Evolutionary conservation across 2,329 filamentous ascomycete species (phyloP), one percentile per base, ranked within the genome.

Genomic region (Trichoderma cornu-damae): DNA sequence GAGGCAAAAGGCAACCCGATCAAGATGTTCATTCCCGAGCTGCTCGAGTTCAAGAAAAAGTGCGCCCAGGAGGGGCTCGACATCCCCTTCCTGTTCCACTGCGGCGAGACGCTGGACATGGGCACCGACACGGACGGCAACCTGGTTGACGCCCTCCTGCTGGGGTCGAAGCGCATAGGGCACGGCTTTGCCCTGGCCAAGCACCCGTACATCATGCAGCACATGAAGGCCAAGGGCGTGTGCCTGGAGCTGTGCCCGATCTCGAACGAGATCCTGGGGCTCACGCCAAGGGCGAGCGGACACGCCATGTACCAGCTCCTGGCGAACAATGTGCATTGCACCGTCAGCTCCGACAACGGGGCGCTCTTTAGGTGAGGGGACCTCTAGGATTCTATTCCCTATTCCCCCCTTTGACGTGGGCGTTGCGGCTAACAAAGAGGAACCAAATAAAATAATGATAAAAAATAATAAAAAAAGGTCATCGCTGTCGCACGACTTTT

Each of bases 171-270:
- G 70, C 83, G 88, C 12, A 87, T 91, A 50, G 88, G 87, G 0
- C 88, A 91, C 64, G 87, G 87, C 1, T 90, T 87, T 63, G 83
- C 87, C 0, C 72, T 90, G 3, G 75, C 85, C 12, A 80, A 83
- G 57, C 87, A 90, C 66, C 84, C 84, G 0, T 73, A 81, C 35
- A 72, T 90, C n/a, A 81, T 89, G 70, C 73, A 84, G 61, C 73
- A 79, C 49, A 88, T 89, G 79, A 84, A 81, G 69, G 71, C 76
- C 58, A 74, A 75, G n/a, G 75, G 77, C 8, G 80, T 90, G 32
- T 89, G 86, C 62, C 76, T 91, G n/a, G 88, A 91, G 72, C 73
- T 88, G 1, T 90, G 88, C 63, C 88, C 87, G 0, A 89, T 90
- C 49, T 90, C 86, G 1, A 91, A 90, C 65, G 88, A 91, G 73